Evolutionary conservation across 169 alveolate species (phyloP).

Genomic region (Eimeria praecox): DNA sequence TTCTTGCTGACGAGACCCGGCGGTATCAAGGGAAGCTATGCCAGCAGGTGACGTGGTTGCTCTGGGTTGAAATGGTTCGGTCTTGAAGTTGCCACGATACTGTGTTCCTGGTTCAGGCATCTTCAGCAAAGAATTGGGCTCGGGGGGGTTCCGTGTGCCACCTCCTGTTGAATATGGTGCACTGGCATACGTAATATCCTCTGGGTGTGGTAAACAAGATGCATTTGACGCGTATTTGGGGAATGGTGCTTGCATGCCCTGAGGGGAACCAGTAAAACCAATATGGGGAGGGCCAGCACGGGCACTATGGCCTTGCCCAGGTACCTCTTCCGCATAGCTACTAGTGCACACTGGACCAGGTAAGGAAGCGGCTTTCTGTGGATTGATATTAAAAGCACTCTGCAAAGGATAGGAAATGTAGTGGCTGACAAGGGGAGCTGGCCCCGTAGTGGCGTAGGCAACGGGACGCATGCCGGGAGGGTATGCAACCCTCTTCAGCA

Average conservation of each 20-base stretch:
- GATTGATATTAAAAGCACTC: background rate
- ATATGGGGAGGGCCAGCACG: background rate
- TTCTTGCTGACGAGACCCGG: background rate
- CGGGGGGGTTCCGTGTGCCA: conserved; percentile 1
- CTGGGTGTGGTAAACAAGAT: background rate
- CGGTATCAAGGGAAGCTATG: background rate
- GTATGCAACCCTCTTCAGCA: conserved; percentile 36
- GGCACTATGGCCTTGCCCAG: background rate
- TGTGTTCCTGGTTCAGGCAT: conserved; percentile 66
- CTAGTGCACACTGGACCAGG: conserved; percentile 9
- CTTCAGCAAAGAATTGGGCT: background rate
- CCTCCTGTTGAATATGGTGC: background rate
- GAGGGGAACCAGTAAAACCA: background rate
- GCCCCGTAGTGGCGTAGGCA: conserved; percentile 46
- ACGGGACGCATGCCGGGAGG: conserved; percentile 44
- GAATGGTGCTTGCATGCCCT: conserved; percentile 5
- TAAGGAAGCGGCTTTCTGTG: background rate
- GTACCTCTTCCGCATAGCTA: conserved; percentile 9
- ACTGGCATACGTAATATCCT: background rate
- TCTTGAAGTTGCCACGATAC: conserved; percentile 8
- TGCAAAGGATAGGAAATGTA: conserved; percentile 33
- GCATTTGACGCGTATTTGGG: background rate
- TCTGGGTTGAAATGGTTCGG: conserved; percentile 32
- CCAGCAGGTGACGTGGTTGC: conserved; percentile 44
- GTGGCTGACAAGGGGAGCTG: conserved; percentile 22